phyloP scores from a whole-genome alignment of 768 basidiomycete species.

The Imleria badia region DNA sequence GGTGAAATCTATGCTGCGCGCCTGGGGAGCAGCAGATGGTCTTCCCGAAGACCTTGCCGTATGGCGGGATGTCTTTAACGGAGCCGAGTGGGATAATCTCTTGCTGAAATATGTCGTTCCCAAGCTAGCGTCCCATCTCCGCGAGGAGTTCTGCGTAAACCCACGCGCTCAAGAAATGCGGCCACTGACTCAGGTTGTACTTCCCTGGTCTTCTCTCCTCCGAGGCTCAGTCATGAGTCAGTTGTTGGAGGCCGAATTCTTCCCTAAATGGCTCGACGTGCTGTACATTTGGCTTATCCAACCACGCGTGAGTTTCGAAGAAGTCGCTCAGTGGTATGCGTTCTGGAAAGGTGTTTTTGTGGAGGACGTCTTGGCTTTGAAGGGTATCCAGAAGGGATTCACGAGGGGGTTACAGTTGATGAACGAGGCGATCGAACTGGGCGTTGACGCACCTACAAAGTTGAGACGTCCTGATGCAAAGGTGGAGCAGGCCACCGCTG shows the following conservation, averaged over 20 bases:
- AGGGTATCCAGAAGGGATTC: slow-evolving; percentile 76
- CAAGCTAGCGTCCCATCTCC: slow-evolving; percentile 78
- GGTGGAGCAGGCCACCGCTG: slow-evolving; percentile 40
- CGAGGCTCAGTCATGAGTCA: slow-evolving; percentile 77
- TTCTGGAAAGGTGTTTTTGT: slow-evolving; percentile 86
- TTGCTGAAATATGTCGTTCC: slow-evolving; percentile 90
- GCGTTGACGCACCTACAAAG: slow-evolving; percentile 67
- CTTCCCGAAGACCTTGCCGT: slow-evolving; percentile 71
- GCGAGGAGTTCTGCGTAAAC: slow-evolving; percentile 87
- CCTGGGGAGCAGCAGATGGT: slow-evolving; percentile 71
- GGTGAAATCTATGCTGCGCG: slow-evolving; percentile 72
- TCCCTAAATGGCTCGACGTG: slow-evolving; percentile 95
- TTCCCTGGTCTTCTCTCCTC: slow-evolving; percentile 75
- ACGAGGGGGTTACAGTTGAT: slow-evolving; percentile 88
- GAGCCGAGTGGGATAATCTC: slow-evolving; percentile 87
- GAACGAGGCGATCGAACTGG: slow-evolving; percentile 90
- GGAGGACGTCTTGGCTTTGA: slow-evolving; percentile 61
- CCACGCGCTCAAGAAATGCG: slow-evolving; percentile 88
- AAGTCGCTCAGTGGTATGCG: slow-evolving; percentile 91
- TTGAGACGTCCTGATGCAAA: slow-evolving; percentile 67
- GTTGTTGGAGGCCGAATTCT: slow-evolving; percentile 88
- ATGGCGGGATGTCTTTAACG: slow-evolving; percentile 86
- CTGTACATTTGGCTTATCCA: slow-evolving; percentile 93
- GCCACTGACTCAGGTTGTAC: slow-evolving; percentile 65
- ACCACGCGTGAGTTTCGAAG: slow-evolving; percentile 82